Evolutionary conservation across 257 asterid species (phyloP).

Genomic region (Solanum bulbocastanum): DNA sequence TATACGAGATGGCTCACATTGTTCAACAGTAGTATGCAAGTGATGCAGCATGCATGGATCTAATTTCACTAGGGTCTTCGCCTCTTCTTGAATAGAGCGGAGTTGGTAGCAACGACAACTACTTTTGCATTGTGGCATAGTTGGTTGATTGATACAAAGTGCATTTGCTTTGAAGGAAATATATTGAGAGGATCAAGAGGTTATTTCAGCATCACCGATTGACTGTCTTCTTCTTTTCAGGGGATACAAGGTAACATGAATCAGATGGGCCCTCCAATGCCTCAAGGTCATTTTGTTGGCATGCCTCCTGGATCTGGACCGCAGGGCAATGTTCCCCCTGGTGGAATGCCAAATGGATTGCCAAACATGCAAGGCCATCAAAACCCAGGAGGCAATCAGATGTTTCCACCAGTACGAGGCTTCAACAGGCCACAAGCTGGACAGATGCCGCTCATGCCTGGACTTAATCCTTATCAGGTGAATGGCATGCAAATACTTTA

Average conservation of each 20-base stretch:
- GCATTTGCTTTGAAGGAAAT: background rate
- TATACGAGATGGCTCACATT: background rate
- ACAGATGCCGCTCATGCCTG: slow-evolving; percentile 91
- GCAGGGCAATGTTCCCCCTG: slow-evolving; percentile 56
- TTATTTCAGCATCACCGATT: background rate
- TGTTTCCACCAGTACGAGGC: slow-evolving; percentile 75
- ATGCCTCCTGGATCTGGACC: slow-evolving; percentile 72
- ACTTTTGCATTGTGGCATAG: background rate
- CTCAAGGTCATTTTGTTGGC: slow-evolving; percentile 77
- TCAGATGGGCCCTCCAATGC: slow-evolving; percentile 74
- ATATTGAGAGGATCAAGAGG: background rate
- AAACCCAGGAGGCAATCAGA: slow-evolving; percentile 47
- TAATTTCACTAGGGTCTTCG: background rate
- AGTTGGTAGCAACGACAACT: background rate
- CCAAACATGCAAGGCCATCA: slow-evolving; percentile 47
- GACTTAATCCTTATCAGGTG: slow-evolving; percentile 84
- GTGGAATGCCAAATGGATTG: slow-evolving; percentile 42
- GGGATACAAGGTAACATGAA: slow-evolving; percentile 74
- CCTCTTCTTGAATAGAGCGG: background rate
- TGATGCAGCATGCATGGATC: background rate
- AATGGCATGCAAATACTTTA: background rate
- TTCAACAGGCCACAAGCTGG: slow-evolving; percentile 76
- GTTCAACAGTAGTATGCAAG: background rate
- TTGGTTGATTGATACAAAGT: background rate
- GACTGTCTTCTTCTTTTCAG: slow-evolving; percentile 13